A percentile compares a stretch with the other conserved stretches of the same genome.
phyloP scores from a whole-genome alignment of 345 rosid genomes.

The Syzygium jambos region DNA sequence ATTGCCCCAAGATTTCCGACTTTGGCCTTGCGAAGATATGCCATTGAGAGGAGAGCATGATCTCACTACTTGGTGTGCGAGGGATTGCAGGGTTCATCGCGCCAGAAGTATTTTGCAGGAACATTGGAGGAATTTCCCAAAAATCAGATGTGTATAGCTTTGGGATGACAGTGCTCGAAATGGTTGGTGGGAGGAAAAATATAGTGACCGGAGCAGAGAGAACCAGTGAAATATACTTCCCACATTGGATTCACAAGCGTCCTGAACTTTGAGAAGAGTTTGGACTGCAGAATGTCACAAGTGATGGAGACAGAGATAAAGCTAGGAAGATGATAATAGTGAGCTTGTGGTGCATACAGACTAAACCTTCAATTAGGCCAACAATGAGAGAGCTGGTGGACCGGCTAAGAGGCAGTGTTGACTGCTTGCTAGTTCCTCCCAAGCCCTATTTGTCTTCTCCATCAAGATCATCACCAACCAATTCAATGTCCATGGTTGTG shows the following conservation, averaged over 20 bases:
- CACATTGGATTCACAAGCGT: not conserved
- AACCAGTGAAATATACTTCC: not conserved
- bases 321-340: not conserved
- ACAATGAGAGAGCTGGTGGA: not conserved
- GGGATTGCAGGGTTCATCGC: conserved; percentile 26
- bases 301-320: not conserved
- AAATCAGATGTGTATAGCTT: not conserved
- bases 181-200: not conserved
- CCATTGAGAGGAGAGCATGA: conserved; percentile 14
- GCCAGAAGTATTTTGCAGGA: not conserved
- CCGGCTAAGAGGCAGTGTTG: not conserved
- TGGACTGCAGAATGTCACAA: not conserved
- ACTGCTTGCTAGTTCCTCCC: not conserved
- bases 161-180: not conserved
- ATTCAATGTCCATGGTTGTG: not conserved
- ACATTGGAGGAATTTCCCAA: not conserved
- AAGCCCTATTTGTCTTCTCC: not conserved
- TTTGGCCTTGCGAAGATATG: not conserved
- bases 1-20: not conserved
- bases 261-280: not conserved
- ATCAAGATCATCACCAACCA: not conserved
- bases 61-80: conserved; percentile 10
- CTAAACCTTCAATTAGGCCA: not conserved
- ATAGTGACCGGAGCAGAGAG: not conserved
- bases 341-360: not conserved